Percentiles rank a stretch among this genome's conserved stretches.
Conservation (phyloP, 257 asterid genomes). For the Handroanthus guayacan region DNA sequence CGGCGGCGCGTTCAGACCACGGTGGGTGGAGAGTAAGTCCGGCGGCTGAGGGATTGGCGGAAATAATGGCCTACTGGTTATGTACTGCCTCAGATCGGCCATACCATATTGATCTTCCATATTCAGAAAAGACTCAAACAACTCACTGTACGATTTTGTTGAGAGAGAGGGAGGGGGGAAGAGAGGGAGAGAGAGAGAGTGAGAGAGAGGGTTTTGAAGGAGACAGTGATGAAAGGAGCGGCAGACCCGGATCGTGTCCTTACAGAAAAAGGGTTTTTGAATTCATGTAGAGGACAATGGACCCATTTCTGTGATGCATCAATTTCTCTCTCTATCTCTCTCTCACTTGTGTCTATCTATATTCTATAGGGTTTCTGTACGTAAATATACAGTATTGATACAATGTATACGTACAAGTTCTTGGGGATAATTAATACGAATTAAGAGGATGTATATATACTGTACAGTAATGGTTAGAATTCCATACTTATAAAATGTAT, state of each 20-base stretch:
- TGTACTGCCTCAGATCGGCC: constrained; percentile 74
- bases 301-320: constrained; percentile 52
- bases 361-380: constrained; percentile 42
- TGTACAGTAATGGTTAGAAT: no score
- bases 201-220: constrained; percentile 22
- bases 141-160: neutral
- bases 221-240: constrained; percentile 70
- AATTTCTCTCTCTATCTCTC: constrained; percentile 11
- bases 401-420: constrained; percentile 16
- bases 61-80: constrained; percentile 60
- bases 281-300: constrained; percentile 58
- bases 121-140: neutral
- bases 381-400: constrained; percentile 12
- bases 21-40: constrained; percentile 57
- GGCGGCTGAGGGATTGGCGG: constrained; percentile 54
- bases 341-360: constrained; percentile 21
- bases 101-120: constrained; percentile 88
- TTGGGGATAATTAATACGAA: neutral
- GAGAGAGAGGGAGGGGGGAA: constrained; percentile 21
- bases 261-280: constrained; percentile 53
- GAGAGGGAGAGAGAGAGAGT: constrained; percentile 10
- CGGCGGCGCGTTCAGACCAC: constrained; percentile 41
- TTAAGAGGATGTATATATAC: no score
- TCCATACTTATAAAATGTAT: no score
- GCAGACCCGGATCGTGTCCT: constrained; percentile 93